A percentile compares a stretch with the other conserved stretches of the same genome.
These are phyloP conservation scores for Pythium brassicae DNA, from an alignment of 352 stramenopile genomes.

Conservation along the genomic window DNA sequence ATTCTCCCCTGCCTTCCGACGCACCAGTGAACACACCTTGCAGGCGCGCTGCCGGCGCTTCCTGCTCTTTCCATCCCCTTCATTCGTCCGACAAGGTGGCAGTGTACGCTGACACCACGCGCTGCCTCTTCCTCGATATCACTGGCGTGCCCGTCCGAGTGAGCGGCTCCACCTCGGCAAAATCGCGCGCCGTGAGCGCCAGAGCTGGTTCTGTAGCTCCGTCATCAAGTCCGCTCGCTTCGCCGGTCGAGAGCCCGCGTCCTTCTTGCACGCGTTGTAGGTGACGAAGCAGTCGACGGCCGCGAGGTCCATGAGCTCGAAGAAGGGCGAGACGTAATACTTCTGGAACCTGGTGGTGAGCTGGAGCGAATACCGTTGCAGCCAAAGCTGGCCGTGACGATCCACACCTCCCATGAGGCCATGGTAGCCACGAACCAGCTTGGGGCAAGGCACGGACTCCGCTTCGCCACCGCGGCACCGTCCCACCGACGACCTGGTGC, in stretches of 20 bases:
- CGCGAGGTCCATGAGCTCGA: background rate
- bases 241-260: background rate
- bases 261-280: background rate
- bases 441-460: background rate
- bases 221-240: background rate
- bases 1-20: background rate
- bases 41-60: background rate
- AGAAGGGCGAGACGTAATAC: background rate
- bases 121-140: too few species aligned
- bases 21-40: background rate
- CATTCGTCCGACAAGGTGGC: background rate
- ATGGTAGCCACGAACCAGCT: background rate
- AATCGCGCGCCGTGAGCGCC: too few species aligned
- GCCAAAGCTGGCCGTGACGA: background rate
- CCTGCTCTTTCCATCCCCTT: background rate
- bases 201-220: background rate
- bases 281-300: background rate
- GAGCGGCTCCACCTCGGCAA: too few species aligned
- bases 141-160: too few species aligned
- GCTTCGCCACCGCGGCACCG: background rate
- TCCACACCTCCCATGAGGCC: background rate
- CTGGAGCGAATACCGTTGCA: background rate
- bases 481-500: background rate
- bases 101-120: too few species aligned
- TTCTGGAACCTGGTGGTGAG: background rate